These are phyloP conservation scores for Cercospora zeae-maydis DNA, from an alignment of 2,329 filamentous ascomycete species.

Conservation along the genomic window DNA sequence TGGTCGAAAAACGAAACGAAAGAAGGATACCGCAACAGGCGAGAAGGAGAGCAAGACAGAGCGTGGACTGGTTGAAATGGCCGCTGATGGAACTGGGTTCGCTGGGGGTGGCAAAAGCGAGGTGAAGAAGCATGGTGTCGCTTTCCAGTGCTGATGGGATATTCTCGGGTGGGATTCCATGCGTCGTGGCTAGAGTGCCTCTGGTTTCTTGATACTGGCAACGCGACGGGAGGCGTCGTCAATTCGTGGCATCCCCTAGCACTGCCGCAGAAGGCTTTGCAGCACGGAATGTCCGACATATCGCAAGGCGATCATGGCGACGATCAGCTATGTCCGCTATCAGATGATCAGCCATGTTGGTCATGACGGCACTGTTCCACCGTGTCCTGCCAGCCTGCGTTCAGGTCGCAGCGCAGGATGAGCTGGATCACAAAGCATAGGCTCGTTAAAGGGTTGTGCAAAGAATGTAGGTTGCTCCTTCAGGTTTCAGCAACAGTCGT, in stretches of 20 bases:
- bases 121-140: slow-evolving; percentile 73
- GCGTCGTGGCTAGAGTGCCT: neutral
- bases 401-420: neutral
- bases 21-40: slow-evolving; percentile 22
- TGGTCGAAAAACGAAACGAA: slow-evolving; percentile 28
- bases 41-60: slow-evolving; percentile 55
- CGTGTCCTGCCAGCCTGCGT: neutral
- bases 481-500: neutral
- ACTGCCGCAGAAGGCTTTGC: neutral
- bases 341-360: neutral
- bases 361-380: neutral
- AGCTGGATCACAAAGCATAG: neutral
- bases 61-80: slow-evolving; percentile 73
- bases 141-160: slow-evolving; percentile 67
- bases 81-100: slow-evolving; percentile 87
- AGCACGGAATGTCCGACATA: neutral
- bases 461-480: neutral
- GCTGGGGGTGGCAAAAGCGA: slow-evolving; percentile 80
- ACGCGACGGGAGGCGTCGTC: neutral
- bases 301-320: neutral
- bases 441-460: neutral
- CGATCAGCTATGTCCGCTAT: neutral
- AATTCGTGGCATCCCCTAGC: neutral
- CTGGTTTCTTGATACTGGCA: neutral
- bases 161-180: neutral